Evolutionary conservation across 2,329 filamentous ascomycete genomes (phyloP).

Genomic region (Amylocarpus encephaloides): DNA sequence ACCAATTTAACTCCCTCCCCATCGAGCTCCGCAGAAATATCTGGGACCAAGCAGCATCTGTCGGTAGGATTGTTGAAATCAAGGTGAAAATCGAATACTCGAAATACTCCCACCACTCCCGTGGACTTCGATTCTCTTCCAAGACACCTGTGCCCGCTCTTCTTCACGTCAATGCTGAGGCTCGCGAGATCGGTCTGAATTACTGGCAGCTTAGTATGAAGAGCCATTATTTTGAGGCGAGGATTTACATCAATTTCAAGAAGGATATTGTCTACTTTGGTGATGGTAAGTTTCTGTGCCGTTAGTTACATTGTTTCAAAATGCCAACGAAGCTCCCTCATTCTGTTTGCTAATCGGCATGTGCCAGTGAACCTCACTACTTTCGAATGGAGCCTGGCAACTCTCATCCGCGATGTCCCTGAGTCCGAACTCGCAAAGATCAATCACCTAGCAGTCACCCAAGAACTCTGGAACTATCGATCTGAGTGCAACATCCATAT

Average conservation of each 20-base stretch:
- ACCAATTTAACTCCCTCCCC: neutral
- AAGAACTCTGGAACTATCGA: neutral
- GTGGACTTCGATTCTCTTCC: neutral
- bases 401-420: neutral
- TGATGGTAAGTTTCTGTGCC: neutral
- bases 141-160: neutral
- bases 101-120: neutral
- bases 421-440: slow-evolving; percentile 4
- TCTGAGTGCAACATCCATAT: neutral
- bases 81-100: neutral
- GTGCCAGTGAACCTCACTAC: neutral
- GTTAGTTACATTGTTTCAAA: no score
- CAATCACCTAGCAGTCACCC: neutral
- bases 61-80: neutral
- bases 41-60: neutral
- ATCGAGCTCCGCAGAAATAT: neutral
- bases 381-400: neutral
- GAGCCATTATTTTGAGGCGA: neutral
- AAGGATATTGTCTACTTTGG: slow-evolving; percentile 4
- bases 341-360: no score
- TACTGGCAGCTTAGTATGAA: slow-evolving; percentile 2
- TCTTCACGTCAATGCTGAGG: neutral
- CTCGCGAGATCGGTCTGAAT: neutral
- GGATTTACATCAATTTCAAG: slow-evolving; percentile 3
- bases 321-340: no score